These are phyloP conservation scores for Lenwebbia sp. DNA, from an alignment of 345 rosid species.

Conservation along the genomic window DNA sequence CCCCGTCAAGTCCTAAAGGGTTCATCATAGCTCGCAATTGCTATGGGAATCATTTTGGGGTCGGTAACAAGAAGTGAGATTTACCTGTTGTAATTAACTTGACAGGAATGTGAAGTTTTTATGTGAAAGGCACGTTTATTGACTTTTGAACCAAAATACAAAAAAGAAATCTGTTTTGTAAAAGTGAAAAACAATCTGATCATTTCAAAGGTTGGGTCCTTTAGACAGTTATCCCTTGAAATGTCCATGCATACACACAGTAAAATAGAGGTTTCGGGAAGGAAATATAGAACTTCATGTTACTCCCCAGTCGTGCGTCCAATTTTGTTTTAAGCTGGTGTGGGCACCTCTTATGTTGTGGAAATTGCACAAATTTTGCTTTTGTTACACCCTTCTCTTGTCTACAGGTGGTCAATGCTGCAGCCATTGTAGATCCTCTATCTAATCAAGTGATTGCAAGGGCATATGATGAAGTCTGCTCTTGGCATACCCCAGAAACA, in stretches of 20 bases:
- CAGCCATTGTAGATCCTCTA: too few relatives aligned
- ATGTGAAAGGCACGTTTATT: too few relatives aligned
- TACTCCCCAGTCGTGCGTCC: not conserved
- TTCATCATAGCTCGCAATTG: not conserved
- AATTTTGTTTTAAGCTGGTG: not conserved
- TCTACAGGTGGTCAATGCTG: constrained; percentile 69
- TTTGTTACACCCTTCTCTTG: not conserved
- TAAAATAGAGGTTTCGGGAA: not conserved
- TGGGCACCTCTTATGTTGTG: not conserved
- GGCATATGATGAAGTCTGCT: too few relatives aligned
- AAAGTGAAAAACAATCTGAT: not conserved
- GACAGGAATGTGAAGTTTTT: not conserved
- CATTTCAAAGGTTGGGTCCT: not conserved
- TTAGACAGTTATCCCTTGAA: not conserved
- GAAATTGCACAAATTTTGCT: not conserved
- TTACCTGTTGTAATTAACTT: not conserved
- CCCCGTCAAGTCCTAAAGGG: not conserved
- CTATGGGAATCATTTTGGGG: not conserved
- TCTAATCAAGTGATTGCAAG: too few relatives aligned
- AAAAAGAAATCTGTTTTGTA: not conserved
- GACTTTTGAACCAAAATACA: not conserved
- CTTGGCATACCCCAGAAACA: too few relatives aligned
- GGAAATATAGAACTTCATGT: not conserved
- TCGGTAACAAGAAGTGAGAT: not conserved
- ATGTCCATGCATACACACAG: not conserved